Base-by-base conservation (phyloP, 768 basidiomycete genomes). In the Auricularia cornea region DNA sequence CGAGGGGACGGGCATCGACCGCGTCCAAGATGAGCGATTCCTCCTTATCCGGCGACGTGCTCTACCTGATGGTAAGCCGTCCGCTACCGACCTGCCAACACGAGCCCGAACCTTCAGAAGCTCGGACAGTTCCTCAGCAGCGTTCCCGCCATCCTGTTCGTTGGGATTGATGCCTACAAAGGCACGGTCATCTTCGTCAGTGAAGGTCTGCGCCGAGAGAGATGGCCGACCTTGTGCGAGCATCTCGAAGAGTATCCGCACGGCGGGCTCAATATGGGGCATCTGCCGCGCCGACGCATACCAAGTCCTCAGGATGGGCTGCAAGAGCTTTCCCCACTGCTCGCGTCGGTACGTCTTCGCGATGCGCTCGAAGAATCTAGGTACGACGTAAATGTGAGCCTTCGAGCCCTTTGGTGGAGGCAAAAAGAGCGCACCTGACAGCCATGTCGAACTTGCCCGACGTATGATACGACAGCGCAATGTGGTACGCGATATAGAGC, bases 351-450 rank as follows among this genome's bases (percentile, higher is more conserved):
- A 98, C 0, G 87, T 89, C 72, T 85, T 89, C 1, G 90, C 88
- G 64, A 98, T 96, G 16, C 94, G 86, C 70, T 96, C 95, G 72
- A 94, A 93, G 76, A 96, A 98, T 57, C 92, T 95, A n/a, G n/a
- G n/a, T n/a, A n/a, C n/a, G n/a, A n/a, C n/a, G n/a, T n/a, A n/a
- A n/a, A n/a, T n/a, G n/a, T n/a, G n/a, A n/a, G n/a, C n/a, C n/a
- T n/a, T n/a, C n/a, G n/a, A n/a, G n/a, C n/a, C n/a, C n/a, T n/a
- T n/a, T n/a, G n/a, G n/a, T n/a, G n/a, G n/a, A n/a, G n/a, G n/a
- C n/a, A n/a, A n/a, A n/a, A n/a, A n/a, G n/a, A n/a, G 74, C 81
- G 54, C 63, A 94, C 92, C 89, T 84, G 70, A 95, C 83, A 12
- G 94, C 94, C 81, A 93, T 83, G 61, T 94, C 92, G 68, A 87